Conservation (phyloP, 352 stramenopile genomes). For the Globisporangium takayamanum region DNA sequence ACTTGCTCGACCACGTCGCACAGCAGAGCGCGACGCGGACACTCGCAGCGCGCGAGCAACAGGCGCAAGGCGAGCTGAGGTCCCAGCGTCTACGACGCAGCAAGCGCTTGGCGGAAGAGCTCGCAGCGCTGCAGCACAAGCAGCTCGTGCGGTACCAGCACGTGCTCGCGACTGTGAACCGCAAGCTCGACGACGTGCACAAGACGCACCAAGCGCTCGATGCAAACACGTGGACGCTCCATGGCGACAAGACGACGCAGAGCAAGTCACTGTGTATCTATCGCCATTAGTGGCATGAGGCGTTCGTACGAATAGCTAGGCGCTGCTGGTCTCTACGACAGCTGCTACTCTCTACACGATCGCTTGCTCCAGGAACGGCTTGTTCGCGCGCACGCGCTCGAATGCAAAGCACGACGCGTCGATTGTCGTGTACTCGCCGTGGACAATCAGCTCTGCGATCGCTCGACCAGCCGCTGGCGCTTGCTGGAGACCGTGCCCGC, state of each 20-base stretch:
- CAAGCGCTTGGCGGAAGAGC: conserved; percentile 44
- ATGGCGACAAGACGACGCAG: conserved; percentile 2
- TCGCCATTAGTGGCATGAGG: conserved; percentile 35
- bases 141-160: conserved; percentile 58
- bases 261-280: conserved; percentile 54
- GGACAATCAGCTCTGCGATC: conserved; percentile 66
- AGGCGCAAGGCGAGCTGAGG: conserved; percentile 24
- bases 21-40: conserved; percentile 31
- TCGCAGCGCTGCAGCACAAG: conserved; percentile 37
- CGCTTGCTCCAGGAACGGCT: conserved; percentile 65
- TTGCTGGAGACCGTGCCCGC: conserved; percentile 75
- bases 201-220: conserved; percentile 24
- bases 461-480: conserved; percentile 67
- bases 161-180: conserved; percentile 56
- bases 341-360: conserved; percentile 44
- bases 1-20: conserved; percentile 54
- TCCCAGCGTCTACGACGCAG: conserved; percentile 32
- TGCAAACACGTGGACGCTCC: conserved; percentile 23
- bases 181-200: conserved; percentile 46
- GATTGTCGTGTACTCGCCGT: conserved; percentile 68
- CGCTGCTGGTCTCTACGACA: too few relatives aligned
- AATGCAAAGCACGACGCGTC: conserved; percentile 68
- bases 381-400: conserved; percentile 59
- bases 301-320: neutral
- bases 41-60: conserved; percentile 27